A percentile compares a stretch with the other conserved stretches of the same genome.
Conservation (phyloP, 139 green algal genomes). For the Tetradesmus lagerheimii region DNA sequence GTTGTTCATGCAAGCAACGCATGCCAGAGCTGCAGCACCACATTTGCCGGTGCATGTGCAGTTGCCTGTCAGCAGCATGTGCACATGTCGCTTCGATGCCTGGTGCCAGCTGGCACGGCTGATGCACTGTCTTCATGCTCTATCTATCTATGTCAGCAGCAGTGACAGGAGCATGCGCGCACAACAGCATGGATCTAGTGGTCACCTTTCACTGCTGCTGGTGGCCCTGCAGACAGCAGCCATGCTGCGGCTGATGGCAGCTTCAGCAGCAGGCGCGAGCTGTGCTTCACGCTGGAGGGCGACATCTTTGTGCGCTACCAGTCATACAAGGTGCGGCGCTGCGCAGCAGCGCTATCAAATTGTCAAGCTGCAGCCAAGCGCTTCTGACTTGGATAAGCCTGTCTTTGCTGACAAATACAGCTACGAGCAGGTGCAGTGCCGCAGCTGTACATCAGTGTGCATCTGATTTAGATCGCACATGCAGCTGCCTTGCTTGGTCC, state of each 20-base stretch:
- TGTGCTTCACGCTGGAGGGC: constrained; percentile 98
- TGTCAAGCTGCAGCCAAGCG: too few species aligned
- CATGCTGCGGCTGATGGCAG: constrained; percentile 78
- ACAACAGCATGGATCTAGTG: not conserved
- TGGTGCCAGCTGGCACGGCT: not conserved
- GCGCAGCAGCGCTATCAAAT: too few species aligned
- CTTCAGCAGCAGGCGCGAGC: constrained; percentile 90
- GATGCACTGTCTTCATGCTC: not conserved
- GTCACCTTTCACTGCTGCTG: not conserved
- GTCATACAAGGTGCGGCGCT: constrained; percentile 86
- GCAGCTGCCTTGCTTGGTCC: too few species aligned
- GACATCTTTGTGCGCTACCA: constrained; percentile 99
- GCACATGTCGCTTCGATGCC: not conserved
- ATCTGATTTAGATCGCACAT: too few species aligned
- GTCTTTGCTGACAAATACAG: too few species aligned
- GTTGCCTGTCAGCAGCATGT: not conserved
- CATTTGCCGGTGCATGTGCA: not conserved
- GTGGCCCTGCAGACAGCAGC: constrained; percentile 54
- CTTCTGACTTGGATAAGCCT: too few species aligned
- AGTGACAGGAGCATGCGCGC: not conserved
- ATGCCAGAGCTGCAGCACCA: not conserved
- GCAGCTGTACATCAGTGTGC: too few species aligned
- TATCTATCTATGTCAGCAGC: too few species aligned
- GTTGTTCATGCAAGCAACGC: not conserved
- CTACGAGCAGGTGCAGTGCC: too few species aligned